phyloP scores from a whole-genome alignment of 257 asterid genomes.

The Plectranthus barbatus region DNA sequence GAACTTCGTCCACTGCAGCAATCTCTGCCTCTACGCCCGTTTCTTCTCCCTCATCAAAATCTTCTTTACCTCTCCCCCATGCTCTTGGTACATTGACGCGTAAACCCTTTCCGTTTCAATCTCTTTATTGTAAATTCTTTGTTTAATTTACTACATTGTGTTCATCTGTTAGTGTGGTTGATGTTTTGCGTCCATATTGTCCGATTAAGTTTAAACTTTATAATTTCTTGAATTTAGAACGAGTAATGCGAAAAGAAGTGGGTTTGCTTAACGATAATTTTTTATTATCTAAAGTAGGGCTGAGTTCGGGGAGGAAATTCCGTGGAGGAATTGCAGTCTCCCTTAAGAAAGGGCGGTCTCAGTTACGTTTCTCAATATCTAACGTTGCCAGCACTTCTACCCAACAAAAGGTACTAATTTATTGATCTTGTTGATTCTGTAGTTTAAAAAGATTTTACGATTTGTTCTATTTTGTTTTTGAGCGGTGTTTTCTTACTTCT shows the following conservation, averaged over 20 bases:
- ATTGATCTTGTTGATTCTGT: neutral
- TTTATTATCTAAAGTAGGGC: slow-evolving; percentile 28
- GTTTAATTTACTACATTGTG: too few relatives aligned
- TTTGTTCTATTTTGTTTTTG: neutral
- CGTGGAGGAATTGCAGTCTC: slow-evolving; percentile 50
- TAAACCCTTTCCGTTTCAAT: too few relatives aligned
- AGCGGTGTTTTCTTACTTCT: neutral
- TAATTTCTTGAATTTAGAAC: neutral
- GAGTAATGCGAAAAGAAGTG: neutral
- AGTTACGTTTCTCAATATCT: slow-evolving; percentile 51
- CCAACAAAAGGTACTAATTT: slow-evolving; percentile 33
- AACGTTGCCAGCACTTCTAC: slow-evolving; percentile 71
- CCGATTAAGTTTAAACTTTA: neutral
- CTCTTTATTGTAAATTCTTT: too few relatives aligned
- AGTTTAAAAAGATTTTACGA: neutral
- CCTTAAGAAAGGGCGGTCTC: slow-evolving; percentile 42
- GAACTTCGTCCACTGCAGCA: slow-evolving; percentile 42
- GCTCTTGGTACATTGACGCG: neutral
- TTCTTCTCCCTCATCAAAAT: slow-evolving; percentile 29
- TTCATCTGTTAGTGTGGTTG: too few relatives aligned
- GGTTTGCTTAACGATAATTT: neutral
- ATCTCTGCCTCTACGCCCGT: slow-evolving; percentile 35
- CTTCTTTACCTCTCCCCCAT: slow-evolving; percentile 22
- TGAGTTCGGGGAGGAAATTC: slow-evolving; percentile 44
- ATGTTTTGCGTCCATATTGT: neutral